Percentiles rank a stretch among this genome's conserved stretches.
phyloP scores from a whole-genome alignment of 345 rosid genomes.

The Eutrema japonicum region DNA sequence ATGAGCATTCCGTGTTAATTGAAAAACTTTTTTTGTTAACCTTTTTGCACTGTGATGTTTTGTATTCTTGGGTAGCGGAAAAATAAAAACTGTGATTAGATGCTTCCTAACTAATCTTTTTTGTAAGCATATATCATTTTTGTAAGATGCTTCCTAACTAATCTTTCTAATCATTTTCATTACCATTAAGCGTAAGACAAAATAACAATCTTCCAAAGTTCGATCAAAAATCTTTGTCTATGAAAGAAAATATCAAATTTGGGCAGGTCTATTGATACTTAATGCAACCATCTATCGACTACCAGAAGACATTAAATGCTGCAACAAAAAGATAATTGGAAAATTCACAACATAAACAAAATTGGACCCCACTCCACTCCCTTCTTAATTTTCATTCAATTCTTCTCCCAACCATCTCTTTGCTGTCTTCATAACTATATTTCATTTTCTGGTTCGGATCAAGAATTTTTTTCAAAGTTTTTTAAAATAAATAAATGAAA shows the following conservation, averaged over 20 bases:
- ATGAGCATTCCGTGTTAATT: no score
- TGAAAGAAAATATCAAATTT: slow-evolving; percentile 8
- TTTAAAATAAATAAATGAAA: neutral
- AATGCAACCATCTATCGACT: slow-evolving; percentile 46
- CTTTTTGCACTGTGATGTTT: neutral
- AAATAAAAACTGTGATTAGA: neutral
- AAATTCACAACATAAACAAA: slow-evolving; percentile 29
- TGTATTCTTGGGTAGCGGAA: neutral
- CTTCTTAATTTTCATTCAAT: slow-evolving; percentile 28
- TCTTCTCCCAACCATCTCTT: slow-evolving; percentile 47
- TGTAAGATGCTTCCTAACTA: neutral
- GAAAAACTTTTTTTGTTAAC: no score
- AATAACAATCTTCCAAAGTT: slow-evolving; percentile 1
- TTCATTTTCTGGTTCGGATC: slow-evolving; percentile 41
- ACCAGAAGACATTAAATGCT: slow-evolving; percentile 42
- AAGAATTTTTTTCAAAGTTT: slow-evolving; percentile 10
- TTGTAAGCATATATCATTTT: no score
- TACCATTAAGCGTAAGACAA: neutral
- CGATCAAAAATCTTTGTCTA: slow-evolving; percentile 1
- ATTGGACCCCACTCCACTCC: slow-evolving; percentile 31
- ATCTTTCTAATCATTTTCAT: neutral
- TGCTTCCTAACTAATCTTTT: neutral
- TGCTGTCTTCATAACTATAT: slow-evolving; percentile 49
- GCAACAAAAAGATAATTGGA: slow-evolving; percentile 5
- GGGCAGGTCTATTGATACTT: slow-evolving; percentile 32